A percentile compares a stretch with the other conserved stretches of the same genome.
Evolutionary conservation across 2,329 filamentous ascomycete genomes (phyloP).

Genomic region (Exophiala spinifera): DNA sequence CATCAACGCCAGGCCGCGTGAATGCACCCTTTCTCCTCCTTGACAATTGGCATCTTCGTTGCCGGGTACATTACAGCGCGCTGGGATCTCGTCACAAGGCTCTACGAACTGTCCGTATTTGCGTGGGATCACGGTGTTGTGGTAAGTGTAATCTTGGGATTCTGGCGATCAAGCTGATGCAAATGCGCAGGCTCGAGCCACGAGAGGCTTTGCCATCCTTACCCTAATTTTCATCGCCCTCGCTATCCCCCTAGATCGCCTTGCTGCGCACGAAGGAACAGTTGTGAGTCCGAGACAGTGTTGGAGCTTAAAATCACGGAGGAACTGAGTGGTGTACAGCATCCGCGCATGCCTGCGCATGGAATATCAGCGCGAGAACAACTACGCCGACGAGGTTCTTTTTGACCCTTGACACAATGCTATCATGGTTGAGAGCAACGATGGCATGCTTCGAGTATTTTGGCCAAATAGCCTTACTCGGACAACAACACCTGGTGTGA

Average conservation of each 20-base stretch:
- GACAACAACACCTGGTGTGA: constrained; percentile 72
- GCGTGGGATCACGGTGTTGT: constrained; percentile 99
- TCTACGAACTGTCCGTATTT: constrained; percentile 96
- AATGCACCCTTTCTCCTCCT: constrained; percentile 97
- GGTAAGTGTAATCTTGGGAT: constrained; percentile 51
- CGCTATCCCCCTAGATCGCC: constrained; percentile 75
- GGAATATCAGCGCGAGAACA: constrained; percentile 95
- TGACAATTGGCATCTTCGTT: constrained; percentile 97
- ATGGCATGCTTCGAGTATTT: constrained; percentile 94
- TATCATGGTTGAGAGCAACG: constrained; percentile 63
- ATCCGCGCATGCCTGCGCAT: constrained; percentile 72
- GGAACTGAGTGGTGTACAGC: constrained; percentile 51
- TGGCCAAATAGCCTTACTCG: constrained; percentile 85
- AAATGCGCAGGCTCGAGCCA: constrained; percentile 67
- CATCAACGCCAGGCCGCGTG: constrained; percentile 3
- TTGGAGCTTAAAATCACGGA: constrained; percentile 2
- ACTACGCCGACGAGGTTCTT: constrained; percentile 87
- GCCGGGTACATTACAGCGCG: constrained; percentile 98
- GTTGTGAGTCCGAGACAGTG: constrained; percentile 57
- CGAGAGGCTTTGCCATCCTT: constrained; percentile 79
- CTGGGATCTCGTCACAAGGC: constrained; percentile 94
- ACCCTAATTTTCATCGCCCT: constrained; percentile 82
- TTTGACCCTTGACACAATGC: constrained; percentile 61
- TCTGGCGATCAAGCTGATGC: neutral
- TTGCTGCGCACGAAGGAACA: constrained; percentile 76